Conservation (phyloP, 176 grass and related monocot species). For the Dendrocalamus sinicus region DNA sequence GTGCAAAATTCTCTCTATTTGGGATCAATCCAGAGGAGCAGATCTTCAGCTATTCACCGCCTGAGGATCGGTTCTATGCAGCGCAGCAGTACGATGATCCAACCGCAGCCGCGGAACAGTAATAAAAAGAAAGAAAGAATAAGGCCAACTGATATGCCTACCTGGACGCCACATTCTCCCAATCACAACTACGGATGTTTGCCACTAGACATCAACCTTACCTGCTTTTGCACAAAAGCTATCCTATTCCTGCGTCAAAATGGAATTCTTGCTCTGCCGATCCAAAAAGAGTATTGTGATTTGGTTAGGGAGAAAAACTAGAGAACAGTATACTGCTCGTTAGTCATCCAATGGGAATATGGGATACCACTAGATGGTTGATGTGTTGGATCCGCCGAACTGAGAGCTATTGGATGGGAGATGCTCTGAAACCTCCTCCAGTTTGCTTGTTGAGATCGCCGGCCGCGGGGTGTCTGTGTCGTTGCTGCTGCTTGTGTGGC, state of each 20-base stretch:
- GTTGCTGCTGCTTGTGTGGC: no score
- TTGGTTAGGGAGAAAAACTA: not conserved
- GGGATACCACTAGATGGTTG: no score
- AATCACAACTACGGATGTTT: not conserved
- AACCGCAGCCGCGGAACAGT: not conserved
- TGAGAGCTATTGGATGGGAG: no score
- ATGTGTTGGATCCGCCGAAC: no score
- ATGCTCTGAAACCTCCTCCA: no score
- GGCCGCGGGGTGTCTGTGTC: no score
- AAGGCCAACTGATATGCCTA: not conserved
- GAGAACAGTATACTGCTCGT: no score
- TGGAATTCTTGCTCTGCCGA: not conserved
- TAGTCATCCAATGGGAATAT: no score
- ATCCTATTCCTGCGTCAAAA: not conserved
- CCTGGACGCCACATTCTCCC: conserved; percentile 40
- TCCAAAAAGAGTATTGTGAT: not conserved
- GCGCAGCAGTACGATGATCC: not conserved
- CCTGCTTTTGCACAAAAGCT: conserved; percentile 1
- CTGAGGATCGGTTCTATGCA: not conserved
- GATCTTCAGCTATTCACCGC: conserved; percentile 1
- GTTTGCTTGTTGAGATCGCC: no score
- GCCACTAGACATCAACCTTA: not conserved
- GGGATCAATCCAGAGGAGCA: not conserved
- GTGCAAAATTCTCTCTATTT: not conserved
- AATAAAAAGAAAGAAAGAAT: not conserved